A percentile compares a stretch with the other conserved stretches of the same genome.
These are phyloP conservation scores for Phallus indusiatus DNA, from an alignment of 768 basidiomycete species.

Conservation along the genomic window DNA sequence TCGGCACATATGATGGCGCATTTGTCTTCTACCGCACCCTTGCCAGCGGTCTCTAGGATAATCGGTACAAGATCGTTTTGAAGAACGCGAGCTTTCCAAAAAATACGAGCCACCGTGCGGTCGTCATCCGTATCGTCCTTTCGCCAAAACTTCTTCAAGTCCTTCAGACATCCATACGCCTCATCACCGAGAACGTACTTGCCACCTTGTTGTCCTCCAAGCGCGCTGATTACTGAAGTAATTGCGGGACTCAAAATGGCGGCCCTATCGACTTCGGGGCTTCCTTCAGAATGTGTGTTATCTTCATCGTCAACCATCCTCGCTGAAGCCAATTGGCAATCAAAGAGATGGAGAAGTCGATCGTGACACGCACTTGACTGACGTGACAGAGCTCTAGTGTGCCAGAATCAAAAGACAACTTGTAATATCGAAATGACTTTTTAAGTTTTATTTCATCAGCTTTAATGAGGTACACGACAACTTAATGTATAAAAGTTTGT, in stretches of 20 bases:
- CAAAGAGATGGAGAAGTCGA: neutral
- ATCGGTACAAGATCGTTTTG: conserved; percentile 85
- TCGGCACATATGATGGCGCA: conserved; percentile 78
- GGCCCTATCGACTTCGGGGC: conserved; percentile 6
- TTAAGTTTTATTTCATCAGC: too few species aligned
- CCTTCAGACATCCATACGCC: conserved; percentile 76
- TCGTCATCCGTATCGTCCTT: conserved; percentile 97
- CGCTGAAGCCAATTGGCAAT: too few species aligned
- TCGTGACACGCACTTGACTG: neutral
- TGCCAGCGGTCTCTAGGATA: conserved; percentile 69
- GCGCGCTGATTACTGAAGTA: conserved; percentile 65
- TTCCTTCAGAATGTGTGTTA: neutral
- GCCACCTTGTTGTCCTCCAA: conserved; percentile 64
- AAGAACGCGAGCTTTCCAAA: conserved; percentile 80
- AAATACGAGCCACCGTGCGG: conserved; percentile 87
- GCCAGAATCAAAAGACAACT: too few species aligned
- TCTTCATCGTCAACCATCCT: neutral
- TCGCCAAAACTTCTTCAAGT: conserved; percentile 92
- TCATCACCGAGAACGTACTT: conserved; percentile 74
- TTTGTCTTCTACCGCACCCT: conserved; percentile 70
- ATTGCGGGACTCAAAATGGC: conserved; percentile 56
- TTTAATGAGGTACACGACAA: too few species aligned
- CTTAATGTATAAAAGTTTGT: too few species aligned
- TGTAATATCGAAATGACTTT: too few species aligned
- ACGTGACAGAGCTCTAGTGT: too few species aligned